A percentile compares a stretch with the other conserved stretches of the same genome.
These are phyloP conservation scores for Xylaria sp. DNA, from an alignment of 2,329 filamentous ascomycete genomes.

Conservation along the genomic window DNA sequence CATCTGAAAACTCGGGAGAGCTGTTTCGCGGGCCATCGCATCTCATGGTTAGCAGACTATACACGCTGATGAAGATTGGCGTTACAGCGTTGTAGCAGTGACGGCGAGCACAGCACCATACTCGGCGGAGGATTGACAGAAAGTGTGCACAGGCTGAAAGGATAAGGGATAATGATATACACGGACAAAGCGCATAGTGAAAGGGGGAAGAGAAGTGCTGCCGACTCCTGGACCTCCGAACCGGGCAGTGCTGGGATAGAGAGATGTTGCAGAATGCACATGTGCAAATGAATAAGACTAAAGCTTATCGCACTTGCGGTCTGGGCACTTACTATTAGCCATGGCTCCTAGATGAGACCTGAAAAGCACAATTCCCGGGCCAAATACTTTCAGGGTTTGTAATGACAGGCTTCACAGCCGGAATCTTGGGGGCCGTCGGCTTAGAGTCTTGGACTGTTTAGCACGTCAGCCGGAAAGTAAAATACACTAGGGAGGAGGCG, in stretches of 20 bases:
- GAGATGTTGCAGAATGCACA: background rate
- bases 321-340: constrained; percentile 30
- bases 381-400: constrained; percentile 25
- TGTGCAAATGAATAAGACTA: constrained; percentile 11
- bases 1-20: constrained; percentile 43
- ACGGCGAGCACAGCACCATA: constrained; percentile 18
- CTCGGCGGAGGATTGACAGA: constrained; percentile 1
- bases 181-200: constrained; percentile 20
- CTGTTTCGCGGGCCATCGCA: constrained; percentile 45
- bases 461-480: constrained; percentile 28
- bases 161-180: background rate
- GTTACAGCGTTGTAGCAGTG: constrained; percentile 5
- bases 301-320: constrained; percentile 19
- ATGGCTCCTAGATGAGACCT: constrained; percentile 16
- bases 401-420: constrained; percentile 18
- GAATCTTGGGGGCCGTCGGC: constrained; percentile 21
- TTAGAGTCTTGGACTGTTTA: constrained; percentile 19
- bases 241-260: constrained; percentile 1
- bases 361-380: constrained; percentile 9
- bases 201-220: background rate
- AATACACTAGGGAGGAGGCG: background rate
- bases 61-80: constrained; percentile 11
- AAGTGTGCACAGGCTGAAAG: background rate
- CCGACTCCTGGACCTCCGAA: background rate
- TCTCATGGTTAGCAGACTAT: constrained; percentile 45